Base-by-base conservation (phyloP, 768 basidiomycete species). In the Hypsizygus marmoreus region DNA sequence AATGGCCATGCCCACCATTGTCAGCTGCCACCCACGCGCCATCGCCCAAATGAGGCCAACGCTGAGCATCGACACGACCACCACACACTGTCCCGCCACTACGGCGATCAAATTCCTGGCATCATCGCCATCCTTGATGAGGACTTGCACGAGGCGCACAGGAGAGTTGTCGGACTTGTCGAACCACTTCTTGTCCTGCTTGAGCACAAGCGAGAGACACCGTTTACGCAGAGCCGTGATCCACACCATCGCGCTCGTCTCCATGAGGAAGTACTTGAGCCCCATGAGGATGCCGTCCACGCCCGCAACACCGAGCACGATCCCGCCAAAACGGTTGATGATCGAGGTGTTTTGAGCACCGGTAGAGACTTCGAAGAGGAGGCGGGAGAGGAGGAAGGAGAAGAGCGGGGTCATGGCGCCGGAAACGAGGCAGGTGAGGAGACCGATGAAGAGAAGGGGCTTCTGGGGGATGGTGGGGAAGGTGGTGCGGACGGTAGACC, bases 321-420 rank as follows among this genome's bases (percentile, higher is more conserved):
- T 73, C 5, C 75, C 81, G 43, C 86, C 88, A 56, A 82, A 90
- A 5, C 70, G 69, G 66, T 89, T 84, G 68, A 91, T 87, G 19
- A 70, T 62, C 9, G 68, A 59, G 1, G 77, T 56, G 47, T 91
- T 74, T 17, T 82, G 72, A 1, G 86, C 90, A 40, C 86, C 83
- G 55, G 73, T 76, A 28, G 87, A 86, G 11, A 91, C 82, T 50
- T 88, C 77, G 61, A 80, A 86, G 44, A 95, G 76, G 11, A 98
- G 78, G 6, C 76, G 77, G 7, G 92, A 89, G 56, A 97, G 83
- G 52, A 94, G 77, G 72, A 77, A 91, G 1, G 95, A 94, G 75
- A 97, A 99, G 34, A 97, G 47, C 2, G 97, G 95, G 0, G 93
- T 97, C 73, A 88, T 82, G 3, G 88, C 78, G 16, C 97, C 95